Base-by-base conservation (phyloP, 306 rosid genomes). In the Inga leiocalycina region DNA sequence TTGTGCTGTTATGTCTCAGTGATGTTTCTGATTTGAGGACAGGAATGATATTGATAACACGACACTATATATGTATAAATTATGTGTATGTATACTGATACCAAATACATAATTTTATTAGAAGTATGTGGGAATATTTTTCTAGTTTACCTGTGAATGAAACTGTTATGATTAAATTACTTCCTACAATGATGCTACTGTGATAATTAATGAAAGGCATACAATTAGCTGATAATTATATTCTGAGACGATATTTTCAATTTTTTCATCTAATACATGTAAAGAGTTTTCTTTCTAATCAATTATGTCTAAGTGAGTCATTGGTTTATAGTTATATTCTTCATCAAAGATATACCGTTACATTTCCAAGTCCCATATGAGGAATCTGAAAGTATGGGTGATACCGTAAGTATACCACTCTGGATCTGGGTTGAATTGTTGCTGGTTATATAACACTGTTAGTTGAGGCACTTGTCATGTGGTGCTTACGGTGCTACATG, bases 241-340 rank as follows among this genome's bases (percentile, higher is more conserved):
- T 22, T 9, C 12, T 10, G 15, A 3, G 66, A 59, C 68, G 67
- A 43, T 41, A 16, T 39, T 51, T 75, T 68, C 74, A 34, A 57
- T 75, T 48, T 66, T 66, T 75, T 48, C 56, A 30, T 62, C 3
- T 62, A 10, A 62, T 62, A 62, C 37, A 24, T 70, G 22, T 4
- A 11, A 59, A 48, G 54, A 46, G 37, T 56, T 37, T 71, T 61
- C 34, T 76, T 17, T 48, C 39, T 30, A 43, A 70, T 22, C 32
- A 14, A 44, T 76, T 71, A 24, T 71, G 54, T 59, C 41, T 65
- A 20, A 49, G 76, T 83, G 74, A 62, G 79, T 66, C 43, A 16
- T 27, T 44, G 27, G 13, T 69, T 77, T 34, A 14, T 54, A 4
- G 13, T 22, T 74, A 34, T 74, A 30, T 64, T 61, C 19, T 43